Conservation (phyloP, 306 rosid genomes). For the Bauhinia variegata region DNA sequence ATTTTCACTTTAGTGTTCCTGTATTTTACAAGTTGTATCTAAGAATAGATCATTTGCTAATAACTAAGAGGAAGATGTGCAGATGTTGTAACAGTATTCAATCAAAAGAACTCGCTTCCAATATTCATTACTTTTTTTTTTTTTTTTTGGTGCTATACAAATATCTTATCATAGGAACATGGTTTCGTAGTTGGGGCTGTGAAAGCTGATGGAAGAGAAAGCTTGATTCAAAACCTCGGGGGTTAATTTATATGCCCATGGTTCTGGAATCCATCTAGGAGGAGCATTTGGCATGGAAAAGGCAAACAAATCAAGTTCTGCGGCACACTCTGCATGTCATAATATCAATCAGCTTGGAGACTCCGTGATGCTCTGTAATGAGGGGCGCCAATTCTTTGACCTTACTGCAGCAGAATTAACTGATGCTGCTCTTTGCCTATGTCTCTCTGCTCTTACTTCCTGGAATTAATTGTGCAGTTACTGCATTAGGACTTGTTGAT, state of each 20-base stretch:
- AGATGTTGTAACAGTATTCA: constrained; percentile 29
- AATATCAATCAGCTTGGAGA: constrained; percentile 49
- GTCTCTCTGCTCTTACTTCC: constrained; percentile 68
- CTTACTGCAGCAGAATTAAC: constrained; percentile 51
- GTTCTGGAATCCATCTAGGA: constrained; percentile 33
- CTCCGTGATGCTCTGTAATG: constrained; percentile 89
- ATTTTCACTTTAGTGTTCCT: constrained; percentile 11
- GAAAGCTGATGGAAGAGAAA: constrained; percentile 50
- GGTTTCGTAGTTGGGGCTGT: constrained; percentile 39
- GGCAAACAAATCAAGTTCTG: constrained; percentile 32
- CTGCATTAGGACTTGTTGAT: constrained; percentile 11
- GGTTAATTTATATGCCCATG: constrained; percentile 42
- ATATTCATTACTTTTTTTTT: constrained; percentile 41
- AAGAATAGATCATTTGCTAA: constrained; percentile 34
- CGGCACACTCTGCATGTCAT: constrained; percentile 33
- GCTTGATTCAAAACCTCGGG: constrained; percentile 40
- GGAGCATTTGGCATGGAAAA: constrained; percentile 36
- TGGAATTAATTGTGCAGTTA: constrained; percentile 41
- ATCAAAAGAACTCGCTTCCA: constrained; percentile 40
- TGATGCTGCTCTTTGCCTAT: constrained; percentile 50
- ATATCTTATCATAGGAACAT: constrained; percentile 46
- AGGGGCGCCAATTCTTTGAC: constrained; percentile 88
- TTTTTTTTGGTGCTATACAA: constrained; percentile 51
- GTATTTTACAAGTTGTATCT: constrained; percentile 29
- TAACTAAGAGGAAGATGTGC: constrained; percentile 29